These are phyloP conservation scores for Hirsutella rhossiliensis DNA, from an alignment of 2,329 filamentous ascomycete species.

Conservation along the genomic window DNA sequence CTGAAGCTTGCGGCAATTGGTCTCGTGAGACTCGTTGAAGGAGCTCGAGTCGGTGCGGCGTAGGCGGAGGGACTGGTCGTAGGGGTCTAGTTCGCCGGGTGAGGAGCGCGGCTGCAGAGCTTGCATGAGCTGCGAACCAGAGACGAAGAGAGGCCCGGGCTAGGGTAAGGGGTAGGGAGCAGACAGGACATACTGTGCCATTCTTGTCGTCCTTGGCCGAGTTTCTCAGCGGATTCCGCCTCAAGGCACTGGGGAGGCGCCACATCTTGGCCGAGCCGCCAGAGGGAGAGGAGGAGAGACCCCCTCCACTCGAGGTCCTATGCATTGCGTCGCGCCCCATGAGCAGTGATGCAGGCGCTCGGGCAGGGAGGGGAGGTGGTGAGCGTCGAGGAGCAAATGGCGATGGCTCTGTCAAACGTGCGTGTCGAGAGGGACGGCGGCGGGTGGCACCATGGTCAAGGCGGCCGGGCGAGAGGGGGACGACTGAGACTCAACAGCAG, in stretches of 20 bases:
- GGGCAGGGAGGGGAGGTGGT: not conserved
- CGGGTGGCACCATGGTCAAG: not conserved
- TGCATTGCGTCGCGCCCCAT: constrained; percentile 12
- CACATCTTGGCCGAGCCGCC: constrained; percentile 9
- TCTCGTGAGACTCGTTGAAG: constrained; percentile 17
- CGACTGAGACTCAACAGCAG: not conserved
- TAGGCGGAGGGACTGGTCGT: constrained; percentile 15
- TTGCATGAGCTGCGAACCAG: constrained; percentile 2
- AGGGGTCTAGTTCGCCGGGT: constrained; percentile 8
- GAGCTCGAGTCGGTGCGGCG: constrained; percentile 12
- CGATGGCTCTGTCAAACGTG: not conserved
- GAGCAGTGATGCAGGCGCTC: constrained; percentile 2
- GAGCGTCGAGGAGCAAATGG: not conserved
- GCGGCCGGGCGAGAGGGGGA: not conserved
- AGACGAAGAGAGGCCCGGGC: not conserved
- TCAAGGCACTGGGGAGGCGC: constrained; percentile 9
- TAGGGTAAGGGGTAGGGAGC: not conserved
- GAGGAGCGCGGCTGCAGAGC: constrained; percentile 5
- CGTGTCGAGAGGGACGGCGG: not conserved
- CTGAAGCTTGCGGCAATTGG: constrained; percentile 22
- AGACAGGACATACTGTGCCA: constrained; percentile 5
- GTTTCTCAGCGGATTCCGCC: constrained; percentile 10
- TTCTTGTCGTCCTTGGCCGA: constrained; percentile 9
- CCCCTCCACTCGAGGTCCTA: constrained; percentile 16
- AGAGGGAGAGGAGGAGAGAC: constrained; percentile 7